Evolutionary conservation across 2,329 filamentous ascomycete species (phyloP).

Genomic region (Pseudogymnoascus verrucosus): DNA sequence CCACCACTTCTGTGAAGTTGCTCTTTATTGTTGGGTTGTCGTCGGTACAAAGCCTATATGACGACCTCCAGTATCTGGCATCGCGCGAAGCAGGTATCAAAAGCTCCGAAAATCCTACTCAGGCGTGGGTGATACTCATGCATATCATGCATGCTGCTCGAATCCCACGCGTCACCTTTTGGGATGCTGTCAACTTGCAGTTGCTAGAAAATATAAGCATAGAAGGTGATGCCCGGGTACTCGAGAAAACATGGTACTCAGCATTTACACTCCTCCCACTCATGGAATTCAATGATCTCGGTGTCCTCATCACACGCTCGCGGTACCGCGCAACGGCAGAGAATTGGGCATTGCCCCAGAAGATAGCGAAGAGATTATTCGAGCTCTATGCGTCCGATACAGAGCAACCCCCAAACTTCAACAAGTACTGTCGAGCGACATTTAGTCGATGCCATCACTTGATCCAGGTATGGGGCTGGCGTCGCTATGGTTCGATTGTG

Average conservation of each 20-base stretch:
- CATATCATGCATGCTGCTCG: slow-evolving; percentile 42
- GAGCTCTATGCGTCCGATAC: slow-evolving; percentile 47
- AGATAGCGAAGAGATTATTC: slow-evolving; percentile 49
- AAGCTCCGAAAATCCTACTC: slow-evolving; percentile 35
- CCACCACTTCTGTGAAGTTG: slow-evolving; percentile 31
- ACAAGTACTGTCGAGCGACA: slow-evolving; percentile 54
- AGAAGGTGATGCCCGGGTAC: slow-evolving; percentile 34
- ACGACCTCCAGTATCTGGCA: slow-evolving; percentile 37
- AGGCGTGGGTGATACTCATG: slow-evolving; percentile 53
- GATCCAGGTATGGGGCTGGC: slow-evolving; percentile 59
- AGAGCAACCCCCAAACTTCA: slow-evolving; percentile 53
- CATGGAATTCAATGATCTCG: slow-evolving; percentile 48
- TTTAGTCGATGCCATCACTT: slow-evolving; percentile 55
- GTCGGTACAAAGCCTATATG: slow-evolving; percentile 39
- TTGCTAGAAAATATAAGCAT: slow-evolving; percentile 33
- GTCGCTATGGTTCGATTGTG: slow-evolving; percentile 44
- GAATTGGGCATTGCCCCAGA: slow-evolving; percentile 54
- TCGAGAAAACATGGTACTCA: slow-evolving; percentile 50
- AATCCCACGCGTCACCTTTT: slow-evolving; percentile 49
- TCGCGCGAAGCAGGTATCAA: slow-evolving; percentile 46
- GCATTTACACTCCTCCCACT: slow-evolving; percentile 56
- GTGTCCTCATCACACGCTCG: slow-evolving; percentile 37
- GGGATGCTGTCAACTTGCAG: slow-evolving; percentile 46
- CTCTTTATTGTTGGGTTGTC: slow-evolving; percentile 38
- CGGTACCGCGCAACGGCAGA: slow-evolving; percentile 38